These are phyloP conservation scores for Phanerochaete sordida DNA, from an alignment of 768 basidiomycete species.

Conservation along the genomic window DNA sequence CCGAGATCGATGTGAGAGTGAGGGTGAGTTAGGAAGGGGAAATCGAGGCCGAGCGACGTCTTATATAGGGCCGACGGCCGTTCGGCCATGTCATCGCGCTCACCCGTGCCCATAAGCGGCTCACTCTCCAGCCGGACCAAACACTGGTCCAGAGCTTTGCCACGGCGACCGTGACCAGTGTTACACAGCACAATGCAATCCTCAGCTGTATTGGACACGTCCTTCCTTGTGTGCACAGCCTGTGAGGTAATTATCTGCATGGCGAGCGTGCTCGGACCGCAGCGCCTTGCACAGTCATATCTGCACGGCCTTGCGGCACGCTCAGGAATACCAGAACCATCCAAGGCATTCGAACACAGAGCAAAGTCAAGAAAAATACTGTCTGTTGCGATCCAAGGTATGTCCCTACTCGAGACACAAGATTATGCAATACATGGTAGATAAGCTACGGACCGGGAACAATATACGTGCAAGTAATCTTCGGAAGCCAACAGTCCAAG, in stretches of 20 bases:
- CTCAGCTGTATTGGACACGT: background rate
- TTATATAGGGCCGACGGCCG: conserved; percentile 6
- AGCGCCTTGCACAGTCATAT: background rate
- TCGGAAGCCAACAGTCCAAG: conserved; percentile 1
- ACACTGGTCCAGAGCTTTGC: background rate
- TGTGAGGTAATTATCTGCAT: no score
- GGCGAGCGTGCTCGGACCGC: no score
- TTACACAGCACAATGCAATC: background rate
- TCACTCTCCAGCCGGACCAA: conserved; percentile 2
- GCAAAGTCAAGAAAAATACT: background rate
- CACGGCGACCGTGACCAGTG: no score
- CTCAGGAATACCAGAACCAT: background rate
- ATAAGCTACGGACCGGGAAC: conserved; percentile 4
- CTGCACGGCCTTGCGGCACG: no score
- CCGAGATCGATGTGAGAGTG: conserved; percentile 15
- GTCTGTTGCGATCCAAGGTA: background rate
- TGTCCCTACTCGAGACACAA: background rate
- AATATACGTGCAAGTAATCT: conserved; percentile 6
- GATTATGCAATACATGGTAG: conserved; percentile 7
- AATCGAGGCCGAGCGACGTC: background rate
- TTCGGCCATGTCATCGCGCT: conserved; percentile 9
- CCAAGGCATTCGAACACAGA: background rate
- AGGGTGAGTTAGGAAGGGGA: background rate
- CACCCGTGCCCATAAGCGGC: background rate
- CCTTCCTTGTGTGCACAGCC: no score